These are phyloP conservation scores for Ajuga reptans DNA, from an alignment of 305 asterid species.

Conservation along the genomic window DNA sequence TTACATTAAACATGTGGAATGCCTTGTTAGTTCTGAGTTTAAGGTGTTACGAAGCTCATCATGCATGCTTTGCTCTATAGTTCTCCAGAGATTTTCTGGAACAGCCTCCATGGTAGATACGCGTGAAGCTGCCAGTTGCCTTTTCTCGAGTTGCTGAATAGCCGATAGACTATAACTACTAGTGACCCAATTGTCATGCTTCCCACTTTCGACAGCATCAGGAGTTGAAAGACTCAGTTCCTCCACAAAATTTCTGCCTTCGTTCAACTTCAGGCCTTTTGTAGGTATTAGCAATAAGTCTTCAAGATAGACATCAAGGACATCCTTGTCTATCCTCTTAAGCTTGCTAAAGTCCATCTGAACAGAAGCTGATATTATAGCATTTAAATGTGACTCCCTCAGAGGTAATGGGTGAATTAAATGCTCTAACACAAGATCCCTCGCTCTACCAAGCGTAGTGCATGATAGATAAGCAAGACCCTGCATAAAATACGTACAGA, in stretches of 20 bases:
- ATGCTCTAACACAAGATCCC: constrained; percentile 38
- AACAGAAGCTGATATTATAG: constrained; percentile 38
- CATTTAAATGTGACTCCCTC: constrained; percentile 62
- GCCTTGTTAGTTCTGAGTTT: constrained; percentile 23
- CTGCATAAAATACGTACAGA: constrained; percentile 30
- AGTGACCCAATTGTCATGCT: constrained; percentile 17
- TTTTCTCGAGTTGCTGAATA: constrained; percentile 38
- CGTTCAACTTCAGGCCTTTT: constrained; percentile 14
- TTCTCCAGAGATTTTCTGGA: constrained; percentile 36
- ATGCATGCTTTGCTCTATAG: constrained; percentile 22
- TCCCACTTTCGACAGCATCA: constrained; percentile 17
- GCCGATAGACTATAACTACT: constrained; percentile 35
- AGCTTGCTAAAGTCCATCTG: constrained; percentile 48
- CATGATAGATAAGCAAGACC: constrained; percentile 51
- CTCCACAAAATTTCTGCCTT: constrained; percentile 18
- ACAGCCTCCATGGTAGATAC: constrained; percentile 41
- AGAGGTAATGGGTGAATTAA: constrained; percentile 48
- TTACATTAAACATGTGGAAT: constrained; percentile 34
- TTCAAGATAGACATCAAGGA: constrained; percentile 34
- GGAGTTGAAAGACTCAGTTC: constrained; percentile 17
- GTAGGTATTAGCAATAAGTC: constrained; percentile 26
- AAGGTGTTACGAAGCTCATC: constrained; percentile 24
- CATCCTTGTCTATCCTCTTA: constrained; percentile 30
- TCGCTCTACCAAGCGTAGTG: constrained; percentile 38
- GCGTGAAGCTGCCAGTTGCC: constrained; percentile 40